Evolutionary conservation across 2,329 filamentous ascomycete genomes (phyloP), one percentile per base, ranked within the genome.

Genomic region (Penicillium psychrosexuale): DNA sequence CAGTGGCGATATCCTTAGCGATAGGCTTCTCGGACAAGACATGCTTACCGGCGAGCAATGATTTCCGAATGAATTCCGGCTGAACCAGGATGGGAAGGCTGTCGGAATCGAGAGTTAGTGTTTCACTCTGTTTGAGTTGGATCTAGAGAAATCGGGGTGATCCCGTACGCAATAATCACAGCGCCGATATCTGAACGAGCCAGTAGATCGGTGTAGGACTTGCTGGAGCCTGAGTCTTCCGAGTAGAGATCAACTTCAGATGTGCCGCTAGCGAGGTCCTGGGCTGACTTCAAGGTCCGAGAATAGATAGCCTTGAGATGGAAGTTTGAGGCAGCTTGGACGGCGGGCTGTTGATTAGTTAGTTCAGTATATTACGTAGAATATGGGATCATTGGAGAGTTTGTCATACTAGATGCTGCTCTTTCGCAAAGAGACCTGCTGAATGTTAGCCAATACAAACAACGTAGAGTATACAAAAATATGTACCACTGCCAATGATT

Each of bases 1-100:
- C 83, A 0, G 79, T 78, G 1, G 73, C 68, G 5, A 84, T 64
- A 62, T 84, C 80, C 62, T 82, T 79, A 3, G 78, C 80, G 33
- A 83, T 79, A n/a, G 81, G 81, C 63, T 83, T 84, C 63, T 84
- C 81, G 15, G 79, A 80, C 0, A 84, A 70, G 13, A 84, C 81
- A 63, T 83, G 80, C 60, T 83, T 83, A 9, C 79, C 79, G 11
- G 79, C 78, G 9, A 69, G 59, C 0, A 83, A 69, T 2, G 79
- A 79, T 55, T 74, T 72, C 40, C 73, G 73, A 60, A 83, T 79
- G 60, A 77, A 81, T 0, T 72, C 69, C n/a, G 80, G 80, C 51
- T 83, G 81, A 3, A 72, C 71, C 15, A 74, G 70, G 61, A 83
- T 83, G 0, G 81, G 81, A 9, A 84, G 74, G 4, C 78, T 80